These are phyloP conservation scores for Rugonectria rugulosa DNA, from an alignment of 2,329 filamentous ascomycete species.

Conservation along the genomic window DNA sequence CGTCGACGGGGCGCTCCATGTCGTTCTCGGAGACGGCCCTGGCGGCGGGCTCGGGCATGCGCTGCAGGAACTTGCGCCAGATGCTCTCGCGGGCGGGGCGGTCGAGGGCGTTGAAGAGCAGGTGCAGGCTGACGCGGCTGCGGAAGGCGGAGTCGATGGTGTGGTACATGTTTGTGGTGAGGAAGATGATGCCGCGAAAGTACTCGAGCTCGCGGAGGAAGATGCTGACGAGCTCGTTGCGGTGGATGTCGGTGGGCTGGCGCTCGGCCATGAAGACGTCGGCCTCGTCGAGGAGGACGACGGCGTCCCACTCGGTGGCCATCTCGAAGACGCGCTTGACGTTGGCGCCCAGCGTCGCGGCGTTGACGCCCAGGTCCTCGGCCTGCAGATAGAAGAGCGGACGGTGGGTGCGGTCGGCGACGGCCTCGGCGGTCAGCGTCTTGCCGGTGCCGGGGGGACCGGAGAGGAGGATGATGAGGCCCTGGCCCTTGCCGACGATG, in stretches of 20 bases:
- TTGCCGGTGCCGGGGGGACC: constrained; percentile 57
- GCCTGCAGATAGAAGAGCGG: constrained; percentile 56
- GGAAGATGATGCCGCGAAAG: constrained; percentile 54
- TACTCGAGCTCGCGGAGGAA: constrained; percentile 57
- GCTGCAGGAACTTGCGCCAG: constrained; percentile 56
- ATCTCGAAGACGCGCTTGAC: constrained; percentile 56
- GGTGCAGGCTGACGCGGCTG: constrained; percentile 55
- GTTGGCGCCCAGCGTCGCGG: constrained; percentile 54
- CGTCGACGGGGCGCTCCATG: constrained; percentile 16
- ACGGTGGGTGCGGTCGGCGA: constrained; percentile 51
- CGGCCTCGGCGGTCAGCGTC: constrained; percentile 53
- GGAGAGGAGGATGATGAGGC: constrained; percentile 54
- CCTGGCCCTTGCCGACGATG: constrained; percentile 53
- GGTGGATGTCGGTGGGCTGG: constrained; percentile 52
- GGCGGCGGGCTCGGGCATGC: constrained; percentile 37
- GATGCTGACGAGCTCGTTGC: constrained; percentile 58
- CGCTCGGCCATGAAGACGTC: constrained; percentile 61
- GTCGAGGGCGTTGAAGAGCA: constrained; percentile 52
- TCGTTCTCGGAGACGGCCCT: constrained; percentile 9
- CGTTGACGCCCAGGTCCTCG: constrained; percentile 56
- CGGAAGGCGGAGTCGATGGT: constrained; percentile 55
- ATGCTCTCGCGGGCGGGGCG: constrained; percentile 48
- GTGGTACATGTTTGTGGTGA: constrained; percentile 53
- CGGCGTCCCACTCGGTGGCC: constrained; percentile 58
- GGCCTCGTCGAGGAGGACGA: constrained; percentile 61